Percentiles rank a stretch among this genome's conserved stretches.
Evolutionary conservation across 2,329 filamentous ascomycete species (phyloP).

Genomic region (Verticillium klebahnii): DNA sequence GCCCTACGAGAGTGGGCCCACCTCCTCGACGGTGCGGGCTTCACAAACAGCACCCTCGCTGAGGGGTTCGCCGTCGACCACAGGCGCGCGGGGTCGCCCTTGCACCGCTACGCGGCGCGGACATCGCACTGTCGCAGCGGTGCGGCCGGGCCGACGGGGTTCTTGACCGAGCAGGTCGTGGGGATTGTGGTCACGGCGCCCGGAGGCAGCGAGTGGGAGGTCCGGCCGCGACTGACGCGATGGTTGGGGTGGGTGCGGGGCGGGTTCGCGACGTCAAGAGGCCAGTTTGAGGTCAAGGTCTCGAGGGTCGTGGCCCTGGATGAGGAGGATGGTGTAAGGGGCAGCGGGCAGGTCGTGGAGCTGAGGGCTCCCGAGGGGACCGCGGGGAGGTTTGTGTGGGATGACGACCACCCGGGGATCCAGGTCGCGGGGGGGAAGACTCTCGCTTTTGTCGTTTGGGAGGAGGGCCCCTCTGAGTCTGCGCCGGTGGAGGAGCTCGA

Average conservation of each 20-base stretch:
- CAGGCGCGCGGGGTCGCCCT: constrained; percentile 23
- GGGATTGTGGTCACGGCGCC: constrained; percentile 22
- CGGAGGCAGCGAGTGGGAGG: constrained; percentile 19
- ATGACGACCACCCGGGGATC: constrained; percentile 1
- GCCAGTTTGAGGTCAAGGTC: constrained; percentile 26
- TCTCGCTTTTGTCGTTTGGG: constrained; percentile 10
- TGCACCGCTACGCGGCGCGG: constrained; percentile 22
- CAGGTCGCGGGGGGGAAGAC: constrained; percentile 9
- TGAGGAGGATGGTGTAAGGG: constrained; percentile 1
- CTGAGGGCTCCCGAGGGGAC: constrained; percentile 11
- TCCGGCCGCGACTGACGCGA: constrained; percentile 22
- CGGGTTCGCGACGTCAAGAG: constrained; percentile 27
- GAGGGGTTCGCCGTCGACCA: constrained; percentile 36
- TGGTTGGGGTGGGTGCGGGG: constrained; percentile 28
- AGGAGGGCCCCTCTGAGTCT: not conserved
- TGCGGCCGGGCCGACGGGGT: constrained; percentile 26
- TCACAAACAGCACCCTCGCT: constrained; percentile 36
- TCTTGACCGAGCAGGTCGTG: constrained; percentile 21
- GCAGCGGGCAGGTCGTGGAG: constrained; percentile 8
- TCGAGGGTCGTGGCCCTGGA: constrained; percentile 14
- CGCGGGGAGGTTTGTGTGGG: constrained; percentile 15
- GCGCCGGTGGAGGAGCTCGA: constrained; percentile 11
- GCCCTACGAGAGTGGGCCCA: constrained; percentile 34
- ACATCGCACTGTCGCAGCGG: constrained; percentile 32
- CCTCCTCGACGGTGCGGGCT: constrained; percentile 29